Conservation (phyloP, 495 filamentous ascomycete genomes). For the Staphylotrichum longicolle region DNA sequence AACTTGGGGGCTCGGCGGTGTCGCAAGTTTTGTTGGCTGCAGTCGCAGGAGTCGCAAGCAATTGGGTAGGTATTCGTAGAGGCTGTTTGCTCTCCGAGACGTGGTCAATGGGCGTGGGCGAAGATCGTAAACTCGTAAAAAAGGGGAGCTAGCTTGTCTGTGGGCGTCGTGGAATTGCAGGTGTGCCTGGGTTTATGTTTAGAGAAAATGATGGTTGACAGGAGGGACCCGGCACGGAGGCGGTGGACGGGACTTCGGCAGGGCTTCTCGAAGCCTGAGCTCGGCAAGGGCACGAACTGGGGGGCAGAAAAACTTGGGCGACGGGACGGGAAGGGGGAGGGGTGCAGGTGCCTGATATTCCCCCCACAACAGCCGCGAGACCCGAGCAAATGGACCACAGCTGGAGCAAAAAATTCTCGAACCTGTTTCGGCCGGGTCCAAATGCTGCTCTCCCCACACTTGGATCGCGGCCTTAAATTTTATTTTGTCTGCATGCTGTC, state of each 20-base stretch:
- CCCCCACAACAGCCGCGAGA: slow-evolving; percentile 10
- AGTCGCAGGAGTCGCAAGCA: neutral
- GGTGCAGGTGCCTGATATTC: neutral
- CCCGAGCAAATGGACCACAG: slow-evolving; percentile 17
- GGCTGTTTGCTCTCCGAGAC: neutral
- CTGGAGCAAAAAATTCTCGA: slow-evolving; percentile 6
- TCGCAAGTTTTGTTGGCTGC: too few relatives aligned
- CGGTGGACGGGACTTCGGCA: slow-evolving; percentile 21
- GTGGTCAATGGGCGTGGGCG: neutral
- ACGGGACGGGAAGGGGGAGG: neutral
- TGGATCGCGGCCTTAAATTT: neutral
- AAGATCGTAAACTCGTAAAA: slow-evolving; percentile 2
- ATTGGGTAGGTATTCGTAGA: neutral
- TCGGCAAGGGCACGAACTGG: slow-evolving; percentile 7
- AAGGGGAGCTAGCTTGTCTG: neutral
- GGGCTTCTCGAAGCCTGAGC: slow-evolving; percentile 18
- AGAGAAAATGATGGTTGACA: slow-evolving; percentile 12
- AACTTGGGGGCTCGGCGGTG: neutral
- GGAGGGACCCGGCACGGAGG: neutral
- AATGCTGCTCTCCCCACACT: neutral
- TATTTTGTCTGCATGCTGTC: neutral
- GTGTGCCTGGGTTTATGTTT: neutral
- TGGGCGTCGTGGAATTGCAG: neutral
- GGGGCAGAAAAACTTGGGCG: slow-evolving; percentile 7
- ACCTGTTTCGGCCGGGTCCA: neutral